Evolutionary conservation across 495 filamentous ascomycete species (phyloP).

Genomic region (Podospora tetraspora): DNA sequence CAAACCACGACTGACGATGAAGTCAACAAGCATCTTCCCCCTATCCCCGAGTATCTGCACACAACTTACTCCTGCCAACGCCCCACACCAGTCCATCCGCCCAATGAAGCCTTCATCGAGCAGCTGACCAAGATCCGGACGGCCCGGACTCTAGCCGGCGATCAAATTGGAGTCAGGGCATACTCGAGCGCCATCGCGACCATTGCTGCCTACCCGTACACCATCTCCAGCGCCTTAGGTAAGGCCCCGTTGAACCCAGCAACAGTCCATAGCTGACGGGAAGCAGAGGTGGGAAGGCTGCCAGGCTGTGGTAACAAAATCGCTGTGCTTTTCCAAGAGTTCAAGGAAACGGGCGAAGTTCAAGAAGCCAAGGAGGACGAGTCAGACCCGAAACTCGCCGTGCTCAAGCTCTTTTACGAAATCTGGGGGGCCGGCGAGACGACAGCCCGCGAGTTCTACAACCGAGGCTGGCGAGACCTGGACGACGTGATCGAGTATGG

Average conservation of each 20-base stretch:
- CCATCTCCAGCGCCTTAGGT: constrained; percentile 35
- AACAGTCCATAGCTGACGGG: neutral
- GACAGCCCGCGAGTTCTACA: constrained; percentile 81
- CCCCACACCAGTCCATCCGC: constrained; percentile 59
- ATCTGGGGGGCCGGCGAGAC: constrained; percentile 90
- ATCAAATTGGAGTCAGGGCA: constrained; percentile 76
- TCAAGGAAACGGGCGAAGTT: constrained; percentile 53
- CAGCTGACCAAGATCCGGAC: constrained; percentile 70
- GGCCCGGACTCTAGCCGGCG: constrained; percentile 61
- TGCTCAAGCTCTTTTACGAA: constrained; percentile 63
- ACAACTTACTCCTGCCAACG: constrained; percentile 78
- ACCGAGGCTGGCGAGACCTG: constrained; percentile 61
- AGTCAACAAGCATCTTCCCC: constrained; percentile 40
- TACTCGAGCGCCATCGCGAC: constrained; percentile 84
- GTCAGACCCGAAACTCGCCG: constrained; percentile 55
- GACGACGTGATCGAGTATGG: constrained; percentile 83
- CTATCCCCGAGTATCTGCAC: constrained; percentile 66
- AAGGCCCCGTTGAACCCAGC: neutral
- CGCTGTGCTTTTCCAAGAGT: constrained; percentile 73
- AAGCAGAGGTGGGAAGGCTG: constrained; percentile 60
- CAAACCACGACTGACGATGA: constrained; percentile 73
- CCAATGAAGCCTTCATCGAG: constrained; percentile 72
- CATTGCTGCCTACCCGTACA: constrained; percentile 71
- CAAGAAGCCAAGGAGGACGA: constrained; percentile 60
- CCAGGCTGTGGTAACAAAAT: constrained; percentile 83